Conservation (phyloP, 345 rosid species). For the Microthlaspi erraticum region DNA sequence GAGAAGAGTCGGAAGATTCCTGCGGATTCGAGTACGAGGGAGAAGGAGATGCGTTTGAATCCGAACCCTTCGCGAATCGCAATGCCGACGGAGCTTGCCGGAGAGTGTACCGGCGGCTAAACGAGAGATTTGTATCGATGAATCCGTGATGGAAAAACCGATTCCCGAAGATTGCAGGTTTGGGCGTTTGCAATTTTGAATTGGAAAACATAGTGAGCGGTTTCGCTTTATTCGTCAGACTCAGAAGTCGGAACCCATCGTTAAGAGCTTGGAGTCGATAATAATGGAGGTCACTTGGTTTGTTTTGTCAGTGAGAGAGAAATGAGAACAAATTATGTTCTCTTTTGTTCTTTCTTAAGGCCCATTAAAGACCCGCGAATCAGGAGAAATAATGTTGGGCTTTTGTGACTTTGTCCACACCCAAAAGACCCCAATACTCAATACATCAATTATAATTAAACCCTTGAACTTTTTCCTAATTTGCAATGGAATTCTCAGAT, state of each 20-base stretch:
- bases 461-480: neutral
- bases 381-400: no score
- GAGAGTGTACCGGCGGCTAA: conserved; percentile 37
- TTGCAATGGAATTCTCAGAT: neutral
- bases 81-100: conserved; percentile 36
- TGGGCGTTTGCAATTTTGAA: conserved; percentile 38
- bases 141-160: conserved; percentile 10
- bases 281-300: conserved; percentile 22
- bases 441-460: conserved; percentile 47
- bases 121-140: neutral
- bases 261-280: conserved; percentile 36
- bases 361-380: no score
- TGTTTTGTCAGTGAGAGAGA: no score
- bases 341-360: no score
- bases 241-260: conserved; percentile 1
- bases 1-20: conserved; percentile 45
- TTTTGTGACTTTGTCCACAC: no score
- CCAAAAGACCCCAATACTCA: no score
- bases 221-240: conserved; percentile 22
- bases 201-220: conserved; percentile 42
- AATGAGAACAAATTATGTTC: neutral
- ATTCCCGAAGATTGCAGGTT: conserved; percentile 14
- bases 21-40: conserved; percentile 13
- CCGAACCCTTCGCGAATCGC: conserved; percentile 37
- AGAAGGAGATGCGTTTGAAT: conserved; percentile 21